Evolutionary conservation across 352 stramenopile species (phyloP), one percentile per base, ranked within the genome.

Genomic region (Globisporangium nagaii): DNA sequence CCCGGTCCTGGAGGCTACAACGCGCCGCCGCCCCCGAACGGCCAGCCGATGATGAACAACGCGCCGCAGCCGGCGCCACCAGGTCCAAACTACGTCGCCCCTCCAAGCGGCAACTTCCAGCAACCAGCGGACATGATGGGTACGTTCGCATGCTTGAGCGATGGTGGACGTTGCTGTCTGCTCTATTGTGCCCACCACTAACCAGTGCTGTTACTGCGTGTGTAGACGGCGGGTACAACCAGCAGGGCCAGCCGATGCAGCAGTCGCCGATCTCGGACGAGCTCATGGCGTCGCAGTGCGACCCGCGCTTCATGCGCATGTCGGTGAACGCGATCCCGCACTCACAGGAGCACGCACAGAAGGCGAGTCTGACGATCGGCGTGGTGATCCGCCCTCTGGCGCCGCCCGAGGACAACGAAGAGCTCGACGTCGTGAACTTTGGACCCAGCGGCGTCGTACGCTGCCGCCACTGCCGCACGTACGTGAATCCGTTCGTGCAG

Each of bases 401-500:
- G 7, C 73, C 83, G 1, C 68, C 70, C 8, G 74, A 73, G 41
- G 68, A 87, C 9, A 74, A 73, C n/a, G 73, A 75, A 53, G 85
- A 88, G 28, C 41, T 92, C 24, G 75, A 88, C 53, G 79, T 96
- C 6, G 84, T 96, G 46, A 95, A 96, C 67, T 95, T 96, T 60
- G 86, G 88, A 13, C 70, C 73, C 12, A 73, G 69, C 19, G 88
- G 88, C 17, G 86, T 95, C 32, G 77, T 95, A 34, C 82, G 88
- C 37, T 96, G 88, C 71, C 75, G 73, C n/a, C 79, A 91, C 56
- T 96, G 88, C 63, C 80, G 81, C n/a, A 84, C 81, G 37, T 96
- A 96, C 71, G 81, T 96, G 44, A 96, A 96, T 53, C 81, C 82
- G 48, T 96, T 95, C 56, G 84, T 92, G 11, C 71, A 88, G 57